phyloP scores from a whole-genome alignment of 2,329 filamentous ascomycete genomes.

The Talaromyces sp. region DNA sequence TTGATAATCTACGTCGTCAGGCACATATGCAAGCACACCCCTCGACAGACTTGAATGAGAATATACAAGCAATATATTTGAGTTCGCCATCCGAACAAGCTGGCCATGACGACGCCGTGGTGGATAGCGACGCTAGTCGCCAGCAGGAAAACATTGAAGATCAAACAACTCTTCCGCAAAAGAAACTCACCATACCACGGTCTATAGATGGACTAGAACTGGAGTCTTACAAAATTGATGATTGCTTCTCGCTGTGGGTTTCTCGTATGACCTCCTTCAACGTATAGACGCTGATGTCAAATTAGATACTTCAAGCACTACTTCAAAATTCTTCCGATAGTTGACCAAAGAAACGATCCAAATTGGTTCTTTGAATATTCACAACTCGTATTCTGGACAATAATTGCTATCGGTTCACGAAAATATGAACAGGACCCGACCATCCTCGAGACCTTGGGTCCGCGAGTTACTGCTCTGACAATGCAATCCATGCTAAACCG shows the following conservation, averaged over 20 bases:
- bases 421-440: not conserved
- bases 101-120: not conserved
- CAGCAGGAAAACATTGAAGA: not conserved
- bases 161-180: not conserved
- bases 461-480: not conserved
- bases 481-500: not conserved
- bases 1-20: not conserved
- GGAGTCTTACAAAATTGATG: not conserved
- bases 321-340: not conserved
- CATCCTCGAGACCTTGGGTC: not conserved
- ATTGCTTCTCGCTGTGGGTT: not conserved
- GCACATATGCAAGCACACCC: not conserved
- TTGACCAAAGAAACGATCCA: not conserved
- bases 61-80: not conserved
- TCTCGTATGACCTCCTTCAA: not conserved
- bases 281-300: not conserved
- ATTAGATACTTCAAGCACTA: not conserved
- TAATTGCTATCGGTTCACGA: not conserved
- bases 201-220: not conserved
- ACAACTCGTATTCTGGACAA: not conserved
- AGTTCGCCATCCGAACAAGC: not conserved
- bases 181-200: not conserved
- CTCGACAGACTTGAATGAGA: not conserved
- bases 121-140: not conserved
- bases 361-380: constrained; percentile 2